Conservation (phyloP, 805 yeast genomes). For the Metschnikowia borealis region DNA sequence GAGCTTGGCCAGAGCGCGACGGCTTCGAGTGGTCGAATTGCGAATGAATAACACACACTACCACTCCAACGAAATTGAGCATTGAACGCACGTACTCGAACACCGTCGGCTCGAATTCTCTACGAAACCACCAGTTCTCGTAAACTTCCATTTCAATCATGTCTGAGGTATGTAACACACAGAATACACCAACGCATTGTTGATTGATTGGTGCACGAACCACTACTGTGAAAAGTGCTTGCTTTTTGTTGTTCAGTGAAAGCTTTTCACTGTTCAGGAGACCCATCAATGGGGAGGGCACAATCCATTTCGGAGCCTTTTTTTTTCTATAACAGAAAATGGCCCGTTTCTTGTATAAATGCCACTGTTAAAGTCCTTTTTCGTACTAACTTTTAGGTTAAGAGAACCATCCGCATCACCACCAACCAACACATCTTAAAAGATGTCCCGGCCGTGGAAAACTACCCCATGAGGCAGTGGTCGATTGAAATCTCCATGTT, state of each 20-base stretch:
- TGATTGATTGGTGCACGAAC: background rate
- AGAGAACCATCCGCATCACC: slow-evolving; percentile 83
- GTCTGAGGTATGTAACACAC: slow-evolving; percentile 21
- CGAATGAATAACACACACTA: slow-evolving; percentile 3
- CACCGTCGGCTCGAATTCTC: slow-evolving; percentile 1
- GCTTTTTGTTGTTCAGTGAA: background rate
- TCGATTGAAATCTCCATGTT: slow-evolving; percentile 70
- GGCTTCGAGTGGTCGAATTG: background rate
- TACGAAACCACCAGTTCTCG: slow-evolving; percentile 1
- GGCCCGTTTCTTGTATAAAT: background rate
- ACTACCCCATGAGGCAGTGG: slow-evolving; percentile 95
- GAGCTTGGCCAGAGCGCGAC: background rate
- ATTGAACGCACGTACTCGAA: slow-evolving; percentile 5
- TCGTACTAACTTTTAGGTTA: slow-evolving; percentile 41
- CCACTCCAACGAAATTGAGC: slow-evolving; percentile 5
- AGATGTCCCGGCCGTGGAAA: slow-evolving; percentile 81
- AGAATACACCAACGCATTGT: background rate
- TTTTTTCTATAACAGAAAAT: background rate
- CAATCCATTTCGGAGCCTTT: no score
- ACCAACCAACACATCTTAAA: slow-evolving; percentile 80
- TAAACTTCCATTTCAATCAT: slow-evolving; percentile 6
- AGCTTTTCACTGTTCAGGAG: background rate
- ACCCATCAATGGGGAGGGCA: background rate
- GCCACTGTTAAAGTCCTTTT: background rate
- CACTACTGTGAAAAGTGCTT: background rate